Evolutionary conservation across 805 yeast genomes (phyloP).

Genomic region (Metahyphopichia silvanorum): DNA sequence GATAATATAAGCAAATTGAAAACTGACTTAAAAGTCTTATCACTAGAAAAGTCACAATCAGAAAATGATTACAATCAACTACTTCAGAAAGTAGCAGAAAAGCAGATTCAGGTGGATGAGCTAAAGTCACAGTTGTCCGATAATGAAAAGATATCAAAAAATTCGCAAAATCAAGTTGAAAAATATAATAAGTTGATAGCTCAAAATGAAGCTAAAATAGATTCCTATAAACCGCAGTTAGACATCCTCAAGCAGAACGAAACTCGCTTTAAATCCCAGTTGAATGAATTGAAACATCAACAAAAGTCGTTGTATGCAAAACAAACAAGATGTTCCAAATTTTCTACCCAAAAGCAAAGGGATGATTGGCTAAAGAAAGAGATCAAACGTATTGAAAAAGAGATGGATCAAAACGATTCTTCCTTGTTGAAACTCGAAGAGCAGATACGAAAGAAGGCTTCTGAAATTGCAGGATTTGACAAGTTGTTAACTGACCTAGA

Average conservation of each 20-base stretch:
- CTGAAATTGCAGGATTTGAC: conserved; percentile 18
- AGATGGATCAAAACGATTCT: conserved; percentile 22
- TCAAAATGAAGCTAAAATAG: conserved; percentile 35
- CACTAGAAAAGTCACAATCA: conserved; percentile 55
- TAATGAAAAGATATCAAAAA: conserved; percentile 26
- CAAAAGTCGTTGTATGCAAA: conserved; percentile 66
- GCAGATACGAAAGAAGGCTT: conserved; percentile 17
- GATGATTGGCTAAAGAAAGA: conserved; percentile 63
- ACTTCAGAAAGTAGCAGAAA: conserved; percentile 46
- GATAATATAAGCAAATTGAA: conserved; percentile 45
- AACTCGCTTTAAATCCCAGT: conserved; percentile 29
- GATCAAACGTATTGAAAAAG: conserved; percentile 33
- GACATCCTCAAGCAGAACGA: conserved; percentile 40
- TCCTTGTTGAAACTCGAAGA: conserved; percentile 19
- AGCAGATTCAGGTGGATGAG: conserved; percentile 45
- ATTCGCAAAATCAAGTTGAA: conserved; percentile 14
- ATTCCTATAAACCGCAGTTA: conserved; percentile 38
- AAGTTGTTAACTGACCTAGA: conserved; percentile 11
- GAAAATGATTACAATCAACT: conserved; percentile 49
- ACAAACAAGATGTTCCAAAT: conserved; percentile 65
- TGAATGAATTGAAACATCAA: conserved; percentile 42
- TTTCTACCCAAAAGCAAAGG: conserved; percentile 53
- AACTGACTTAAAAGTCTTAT: conserved; percentile 47
- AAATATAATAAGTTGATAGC: conserved; percentile 25
- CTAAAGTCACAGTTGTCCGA: conserved; percentile 31